Conservation (phyloP, 2,329 filamentous ascomycete species). For the Claviceps sp. region DNA sequence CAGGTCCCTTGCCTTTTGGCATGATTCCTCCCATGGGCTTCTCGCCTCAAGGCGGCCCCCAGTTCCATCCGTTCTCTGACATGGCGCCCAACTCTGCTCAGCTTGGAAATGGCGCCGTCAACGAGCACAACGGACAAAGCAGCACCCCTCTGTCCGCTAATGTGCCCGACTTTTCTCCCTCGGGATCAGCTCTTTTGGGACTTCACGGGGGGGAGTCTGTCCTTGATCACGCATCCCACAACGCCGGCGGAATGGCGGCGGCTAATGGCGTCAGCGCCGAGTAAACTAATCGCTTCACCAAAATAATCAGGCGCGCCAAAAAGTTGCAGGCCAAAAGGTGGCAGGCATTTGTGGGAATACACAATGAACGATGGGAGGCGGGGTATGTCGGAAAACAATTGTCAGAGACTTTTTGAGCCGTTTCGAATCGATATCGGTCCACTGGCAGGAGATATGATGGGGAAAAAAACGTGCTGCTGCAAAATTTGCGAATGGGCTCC, state of each 20-base stretch:
- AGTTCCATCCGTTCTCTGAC: conserved; percentile 20
- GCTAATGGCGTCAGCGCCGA: conserved; percentile 5
- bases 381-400: not conserved
- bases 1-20: conserved; percentile 18
- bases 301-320: not conserved
- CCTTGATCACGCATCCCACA: not conserved
- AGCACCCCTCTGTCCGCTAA: conserved; percentile 23
- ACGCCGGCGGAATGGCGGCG: conserved; percentile 7
- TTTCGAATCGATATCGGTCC: not conserved
- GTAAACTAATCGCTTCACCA: not conserved
- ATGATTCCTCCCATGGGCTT: conserved; percentile 17
- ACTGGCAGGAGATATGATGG: not conserved
- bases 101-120: conserved; percentile 18
- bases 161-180: conserved; percentile 27
- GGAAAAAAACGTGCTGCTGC: not conserved
- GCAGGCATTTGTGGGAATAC: not conserved
- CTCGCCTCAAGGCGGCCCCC: conserved; percentile 13
- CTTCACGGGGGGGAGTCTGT: not conserved
- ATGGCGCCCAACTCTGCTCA: conserved; percentile 21
- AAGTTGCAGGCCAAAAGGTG: not conserved
- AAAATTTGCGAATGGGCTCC: too few relatives aligned
- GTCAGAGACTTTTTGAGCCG: not conserved
- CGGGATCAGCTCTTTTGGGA: conserved; percentile 8
- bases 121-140: conserved; percentile 10
- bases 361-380: not conserved